Evolutionary conservation across 1,284 basidiomycete genomes (phyloP), one percentile per base, ranked within the genome.

Genomic region (Wallemia mellicola): DNA sequence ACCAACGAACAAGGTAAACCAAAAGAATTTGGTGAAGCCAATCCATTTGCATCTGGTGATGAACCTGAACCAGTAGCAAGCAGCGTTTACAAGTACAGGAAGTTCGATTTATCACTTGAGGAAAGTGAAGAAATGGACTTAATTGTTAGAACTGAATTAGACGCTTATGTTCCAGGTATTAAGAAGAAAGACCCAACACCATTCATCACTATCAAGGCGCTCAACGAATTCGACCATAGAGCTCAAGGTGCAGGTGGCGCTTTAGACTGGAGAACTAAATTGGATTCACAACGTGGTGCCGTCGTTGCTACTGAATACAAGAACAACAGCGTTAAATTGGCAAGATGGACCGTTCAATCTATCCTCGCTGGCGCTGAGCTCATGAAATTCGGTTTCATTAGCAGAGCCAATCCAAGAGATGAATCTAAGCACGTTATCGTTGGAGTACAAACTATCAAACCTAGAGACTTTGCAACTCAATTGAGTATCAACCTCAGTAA

Each of bases 241-340:
- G 78, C 88, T 1, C 79, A 81, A 64, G 92, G 92, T 30, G 81
- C 85, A 1, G 88, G 88, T 58, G 86, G 86, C 60, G 89, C 92
- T 19, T 86, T 88, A 24, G 94, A 98, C 71, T 99, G 94, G 94
- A 80, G 91, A 58, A 78, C 83, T 58, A 94, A 94, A 72, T 75
- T 99, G 59, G 94, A 99, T 72, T 81, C 84, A 7, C 91, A 96
- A 72, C 81, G 91, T 62, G 94, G 94, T 67, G 94, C 94, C 1
- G 92, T 99, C 55, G 88, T 98, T 61, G 89, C 94, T 57, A 94
- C 88, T 54, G 94, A 99, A 75, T 96, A 98, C 94, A 98, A 98
- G 77, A 99, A 98, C 74, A 99, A 99, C 74, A 87, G 83, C 67
- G 91, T 83, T 75, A 98, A 98, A 73, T 78, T 99, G 59, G 91